Percentiles rank a stretch among this genome's conserved stretches.
Evolutionary conservation across 108 stramenopile genomes (phyloP).

Genomic region (Asterionellopsis glacialis): DNA sequence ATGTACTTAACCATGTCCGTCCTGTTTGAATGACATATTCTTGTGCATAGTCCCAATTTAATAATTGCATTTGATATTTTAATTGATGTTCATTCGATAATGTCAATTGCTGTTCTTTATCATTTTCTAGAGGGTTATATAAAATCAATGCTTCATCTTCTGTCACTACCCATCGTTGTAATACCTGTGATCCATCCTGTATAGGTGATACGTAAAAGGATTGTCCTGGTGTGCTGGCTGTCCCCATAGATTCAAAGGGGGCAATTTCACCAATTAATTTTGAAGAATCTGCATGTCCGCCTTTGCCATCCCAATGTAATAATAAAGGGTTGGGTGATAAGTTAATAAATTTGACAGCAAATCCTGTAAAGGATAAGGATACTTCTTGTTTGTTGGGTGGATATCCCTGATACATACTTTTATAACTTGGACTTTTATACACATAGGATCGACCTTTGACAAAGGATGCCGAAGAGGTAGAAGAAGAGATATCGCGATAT

Average conservation of each 20-base stretch:
- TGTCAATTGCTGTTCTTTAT: constrained; percentile 9
- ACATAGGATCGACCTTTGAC: constrained; percentile 11
- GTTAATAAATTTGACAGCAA: constrained; percentile 82
- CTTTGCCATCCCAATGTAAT: constrained; percentile 76
- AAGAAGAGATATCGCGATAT: neutral
- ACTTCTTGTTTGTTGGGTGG: constrained; percentile 31
- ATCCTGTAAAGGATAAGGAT: constrained; percentile 69
- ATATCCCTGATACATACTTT: constrained; percentile 17
- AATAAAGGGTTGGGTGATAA: constrained; percentile 52
- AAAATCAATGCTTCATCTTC: constrained; percentile 61
- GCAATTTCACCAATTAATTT: constrained; percentile 61
- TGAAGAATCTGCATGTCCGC: constrained; percentile 35
- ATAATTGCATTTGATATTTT: constrained; percentile 49
- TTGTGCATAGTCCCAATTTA: constrained; percentile 55
- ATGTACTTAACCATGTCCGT: constrained; percentile 63
- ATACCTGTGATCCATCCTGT: constrained; percentile 46
- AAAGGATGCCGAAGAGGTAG: constrained; percentile 6
- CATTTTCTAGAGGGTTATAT: constrained; percentile 43
- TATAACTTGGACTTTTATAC: constrained; percentile 18
- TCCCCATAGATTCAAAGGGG: constrained; percentile 76
- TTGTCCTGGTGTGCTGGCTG: constrained; percentile 76
- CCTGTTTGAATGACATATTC: constrained; percentile 59
- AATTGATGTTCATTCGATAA: constrained; percentile 25
- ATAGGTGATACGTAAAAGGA: constrained; percentile 63
- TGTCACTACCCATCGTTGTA: constrained; percentile 71